These are phyloP conservation scores for Phaeosphaeria sp. DNA, from an alignment of 2,329 filamentous ascomycete genomes.

Conservation along the genomic window DNA sequence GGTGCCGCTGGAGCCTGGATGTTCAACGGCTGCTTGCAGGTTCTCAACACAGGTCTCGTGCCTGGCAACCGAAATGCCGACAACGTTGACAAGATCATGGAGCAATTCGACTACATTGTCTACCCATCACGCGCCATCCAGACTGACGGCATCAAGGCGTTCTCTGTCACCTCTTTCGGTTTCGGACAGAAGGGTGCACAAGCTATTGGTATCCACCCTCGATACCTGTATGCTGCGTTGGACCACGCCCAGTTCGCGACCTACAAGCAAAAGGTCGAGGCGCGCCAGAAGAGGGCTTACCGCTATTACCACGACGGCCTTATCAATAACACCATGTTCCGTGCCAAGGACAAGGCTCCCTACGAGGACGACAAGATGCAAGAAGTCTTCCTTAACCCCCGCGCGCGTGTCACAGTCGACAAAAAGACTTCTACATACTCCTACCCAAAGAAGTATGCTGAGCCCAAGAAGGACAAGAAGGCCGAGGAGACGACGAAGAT, in stretches of 20 bases:
- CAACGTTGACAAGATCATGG: conserved; percentile 95
- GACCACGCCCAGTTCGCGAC: conserved; percentile 81
- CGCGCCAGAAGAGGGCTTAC: conserved; percentile 98
- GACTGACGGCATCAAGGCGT: conserved; percentile 97
- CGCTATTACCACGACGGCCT: conserved; percentile 98
- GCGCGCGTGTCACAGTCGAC: conserved; percentile 82
- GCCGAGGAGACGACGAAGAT: conserved; percentile 72
- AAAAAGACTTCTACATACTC: conserved; percentile 83
- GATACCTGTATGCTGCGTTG: conserved; percentile 93
- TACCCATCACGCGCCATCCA: conserved; percentile 95
- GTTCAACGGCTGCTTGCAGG: conserved; percentile 97
- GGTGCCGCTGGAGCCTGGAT: conserved; percentile 99
- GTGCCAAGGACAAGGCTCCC: conserved; percentile 89
- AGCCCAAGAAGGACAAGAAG: conserved; percentile 68
- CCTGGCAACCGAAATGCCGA: conserved; percentile 98
- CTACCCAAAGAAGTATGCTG: conserved; percentile 63
- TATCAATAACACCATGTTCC: conserved; percentile 97
- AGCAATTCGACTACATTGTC: conserved; percentile 96
- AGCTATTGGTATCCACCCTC: conserved; percentile 94
- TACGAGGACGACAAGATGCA: conserved; percentile 88
- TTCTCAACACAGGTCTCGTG: conserved; percentile 90
- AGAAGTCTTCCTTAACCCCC: conserved; percentile 91
- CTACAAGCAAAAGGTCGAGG: conserved; percentile 88
- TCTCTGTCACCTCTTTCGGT: conserved; percentile 98
- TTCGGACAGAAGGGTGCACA: conserved; percentile 99